Percentiles rank a stretch among this genome's conserved stretches.
phyloP scores from a whole-genome alignment of 176 grass and related monocot species.

The Carex cristatella region DNA sequence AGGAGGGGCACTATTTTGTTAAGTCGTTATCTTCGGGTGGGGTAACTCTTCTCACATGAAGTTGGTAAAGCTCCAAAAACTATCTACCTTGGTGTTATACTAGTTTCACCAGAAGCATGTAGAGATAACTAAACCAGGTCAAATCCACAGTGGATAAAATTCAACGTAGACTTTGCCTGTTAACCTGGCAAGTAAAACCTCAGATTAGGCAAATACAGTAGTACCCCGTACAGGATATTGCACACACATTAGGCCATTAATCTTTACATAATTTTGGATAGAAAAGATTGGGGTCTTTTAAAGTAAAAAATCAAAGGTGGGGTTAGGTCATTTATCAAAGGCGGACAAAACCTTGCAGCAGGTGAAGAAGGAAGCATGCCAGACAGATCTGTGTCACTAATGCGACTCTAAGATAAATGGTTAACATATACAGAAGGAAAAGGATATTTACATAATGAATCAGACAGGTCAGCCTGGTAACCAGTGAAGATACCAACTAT shows the following conservation, averaged over 20 bases:
- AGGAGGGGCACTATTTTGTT: constrained; percentile 2
- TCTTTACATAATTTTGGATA: neutral
- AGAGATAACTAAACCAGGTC: neutral
- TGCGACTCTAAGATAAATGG: neutral
- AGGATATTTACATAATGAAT: neutral
- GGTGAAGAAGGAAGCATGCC: neutral
- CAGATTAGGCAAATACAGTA: neutral
- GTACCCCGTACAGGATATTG: neutral
- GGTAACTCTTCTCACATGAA: neutral
- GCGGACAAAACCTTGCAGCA: neutral
- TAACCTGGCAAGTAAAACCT: neutral
- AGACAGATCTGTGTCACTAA: neutral
- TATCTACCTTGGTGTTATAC: neutral
- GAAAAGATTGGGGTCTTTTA: neutral
- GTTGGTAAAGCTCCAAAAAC: neutral
- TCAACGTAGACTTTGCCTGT: too few relatives aligned
- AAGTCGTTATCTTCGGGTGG: neutral
- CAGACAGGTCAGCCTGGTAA: neutral
- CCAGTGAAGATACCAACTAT: neutral
- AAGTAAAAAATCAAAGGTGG: neutral
- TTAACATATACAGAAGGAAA: neutral
- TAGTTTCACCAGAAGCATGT: constrained; percentile 2
- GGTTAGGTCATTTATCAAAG: neutral
- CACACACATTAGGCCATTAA: neutral
- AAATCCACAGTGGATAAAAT: neutral